phyloP scores from a whole-genome alignment of 2,329 filamentous ascomycete species.

The Sclerotinia glacialis region DNA sequence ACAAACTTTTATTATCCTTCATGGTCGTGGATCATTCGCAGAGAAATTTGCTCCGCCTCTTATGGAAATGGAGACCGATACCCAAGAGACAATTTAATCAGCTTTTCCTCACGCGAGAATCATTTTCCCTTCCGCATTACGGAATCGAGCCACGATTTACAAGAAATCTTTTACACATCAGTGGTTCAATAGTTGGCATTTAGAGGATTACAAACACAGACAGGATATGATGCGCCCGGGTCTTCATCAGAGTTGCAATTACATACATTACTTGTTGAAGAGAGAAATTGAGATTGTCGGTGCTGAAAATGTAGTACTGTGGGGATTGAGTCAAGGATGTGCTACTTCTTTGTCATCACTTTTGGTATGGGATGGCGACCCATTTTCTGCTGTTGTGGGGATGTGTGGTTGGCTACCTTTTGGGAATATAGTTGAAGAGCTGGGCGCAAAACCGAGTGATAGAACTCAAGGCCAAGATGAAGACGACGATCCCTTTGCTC shows the following conservation, averaged over 20 bases:
- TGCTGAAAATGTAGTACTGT: constrained; percentile 45
- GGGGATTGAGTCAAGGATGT: constrained; percentile 55
- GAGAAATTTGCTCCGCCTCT: constrained; percentile 44
- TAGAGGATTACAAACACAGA: constrained; percentile 35
- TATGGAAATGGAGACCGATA: constrained; percentile 37
- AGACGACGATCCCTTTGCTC: not conserved
- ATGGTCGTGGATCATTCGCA: constrained; percentile 47
- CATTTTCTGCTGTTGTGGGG: constrained; percentile 40
- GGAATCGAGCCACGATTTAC: constrained; percentile 43
- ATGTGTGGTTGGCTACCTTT: constrained; percentile 50
- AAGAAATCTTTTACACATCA: constrained; percentile 43
- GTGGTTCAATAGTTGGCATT: constrained; percentile 48
- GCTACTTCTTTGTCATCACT: constrained; percentile 46
- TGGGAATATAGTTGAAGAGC: constrained; percentile 37
- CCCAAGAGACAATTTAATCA: constrained; percentile 31
- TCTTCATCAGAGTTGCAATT: constrained; percentile 45
- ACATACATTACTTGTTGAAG: constrained; percentile 43
- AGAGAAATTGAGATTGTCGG: constrained; percentile 43
- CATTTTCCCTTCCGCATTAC: constrained; percentile 49
- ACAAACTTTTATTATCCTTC: constrained; percentile 48
- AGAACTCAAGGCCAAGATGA: not conserved
- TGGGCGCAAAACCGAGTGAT: not conserved
- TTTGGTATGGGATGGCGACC: constrained; percentile 44
- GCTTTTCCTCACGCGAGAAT: constrained; percentile 47
- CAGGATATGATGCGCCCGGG: constrained; percentile 40